phyloP scores from a whole-genome alignment of 352 stramenopile genomes.

The Pythium biforme region DNA sequence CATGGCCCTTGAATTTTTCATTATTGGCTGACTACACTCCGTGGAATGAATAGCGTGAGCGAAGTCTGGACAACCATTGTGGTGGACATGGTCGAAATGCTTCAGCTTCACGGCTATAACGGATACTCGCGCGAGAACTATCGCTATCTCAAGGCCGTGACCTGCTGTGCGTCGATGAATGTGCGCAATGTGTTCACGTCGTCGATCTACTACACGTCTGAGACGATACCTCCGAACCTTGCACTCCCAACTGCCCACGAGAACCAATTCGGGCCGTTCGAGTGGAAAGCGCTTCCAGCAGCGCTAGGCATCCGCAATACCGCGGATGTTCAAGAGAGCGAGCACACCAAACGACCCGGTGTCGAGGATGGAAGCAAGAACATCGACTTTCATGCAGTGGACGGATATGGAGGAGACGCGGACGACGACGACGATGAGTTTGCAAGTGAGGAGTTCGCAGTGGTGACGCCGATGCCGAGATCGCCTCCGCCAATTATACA shows the following conservation, averaged over 20 bases:
- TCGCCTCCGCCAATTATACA: not conserved
- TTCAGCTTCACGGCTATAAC: slow-evolving; percentile 69
- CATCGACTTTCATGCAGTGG: not conserved
- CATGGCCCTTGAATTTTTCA: not conserved
- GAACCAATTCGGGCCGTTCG: slow-evolving; percentile 21
- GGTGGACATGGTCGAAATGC: slow-evolving; percentile 58
- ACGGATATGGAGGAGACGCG: not conserved
- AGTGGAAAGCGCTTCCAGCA: slow-evolving; percentile 15
- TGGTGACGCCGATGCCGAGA: not conserved
- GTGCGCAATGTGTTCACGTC: slow-evolving; percentile 65
- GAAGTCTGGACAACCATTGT: slow-evolving; percentile 63
- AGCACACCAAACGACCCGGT: not conserved
- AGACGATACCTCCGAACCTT: slow-evolving; percentile 37
- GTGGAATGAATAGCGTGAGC: slow-evolving; percentile 8
- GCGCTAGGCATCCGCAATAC: not conserved
- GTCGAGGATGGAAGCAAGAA: not conserved
- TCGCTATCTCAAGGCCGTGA: slow-evolving; percentile 65
- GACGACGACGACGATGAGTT: not conserved
- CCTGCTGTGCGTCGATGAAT: slow-evolving; percentile 65
- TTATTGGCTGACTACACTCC: too few relatives aligned
- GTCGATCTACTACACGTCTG: slow-evolving; percentile 34
- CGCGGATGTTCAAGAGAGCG: not conserved
- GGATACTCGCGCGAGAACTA: slow-evolving; percentile 63
- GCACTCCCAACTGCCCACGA: slow-evolving; percentile 16
- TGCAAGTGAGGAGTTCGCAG: not conserved